Evolutionary conservation across 306 rosid species (phyloP).

Genomic region (Fragaria vesca): DNA sequence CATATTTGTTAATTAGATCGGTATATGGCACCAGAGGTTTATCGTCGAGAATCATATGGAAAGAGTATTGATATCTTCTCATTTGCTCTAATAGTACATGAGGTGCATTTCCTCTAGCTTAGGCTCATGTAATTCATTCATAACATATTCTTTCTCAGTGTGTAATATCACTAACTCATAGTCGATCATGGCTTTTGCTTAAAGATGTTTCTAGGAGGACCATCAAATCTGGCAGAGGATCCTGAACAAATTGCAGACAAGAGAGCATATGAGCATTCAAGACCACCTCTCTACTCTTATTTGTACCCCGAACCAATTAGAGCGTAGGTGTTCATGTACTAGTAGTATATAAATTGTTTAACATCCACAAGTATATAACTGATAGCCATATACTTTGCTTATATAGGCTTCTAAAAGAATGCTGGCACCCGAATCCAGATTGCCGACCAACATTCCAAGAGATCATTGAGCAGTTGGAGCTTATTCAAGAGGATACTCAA

Average conservation of each 20-base stretch:
- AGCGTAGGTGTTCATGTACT: slow-evolving; percentile 15
- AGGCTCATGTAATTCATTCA: background rate
- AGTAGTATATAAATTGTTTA: background rate
- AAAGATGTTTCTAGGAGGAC: slow-evolving; percentile 34
- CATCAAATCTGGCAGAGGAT: slow-evolving; percentile 28
- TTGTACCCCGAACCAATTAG: slow-evolving; percentile 22
- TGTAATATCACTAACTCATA: background rate
- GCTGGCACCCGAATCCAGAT: slow-evolving; percentile 35
- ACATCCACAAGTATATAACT: background rate
- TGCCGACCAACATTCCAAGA: slow-evolving; percentile 23
- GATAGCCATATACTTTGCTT: background rate
- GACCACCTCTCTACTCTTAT: slow-evolving; percentile 31
- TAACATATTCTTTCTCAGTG: too few species aligned
- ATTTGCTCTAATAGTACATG: slow-evolving; percentile 25
- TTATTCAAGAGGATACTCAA: slow-evolving; percentile 3
- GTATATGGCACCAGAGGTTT: slow-evolving; percentile 37
- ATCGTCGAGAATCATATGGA: slow-evolving; percentile 33
- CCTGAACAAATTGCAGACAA: slow-evolving; percentile 30
- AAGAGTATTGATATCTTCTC: slow-evolving; percentile 30
- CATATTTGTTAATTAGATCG: slow-evolving; percentile 11
- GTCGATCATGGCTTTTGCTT: background rate
- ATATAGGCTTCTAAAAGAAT: slow-evolving; percentile 19
- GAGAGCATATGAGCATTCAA: slow-evolving; percentile 27
- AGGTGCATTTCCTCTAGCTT: slow-evolving; percentile 13
- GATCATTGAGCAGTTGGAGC: slow-evolving; percentile 21